Conservation (phyloP, 202 grass and related monocot genomes). For the Alloteropsis angusta region DNA sequence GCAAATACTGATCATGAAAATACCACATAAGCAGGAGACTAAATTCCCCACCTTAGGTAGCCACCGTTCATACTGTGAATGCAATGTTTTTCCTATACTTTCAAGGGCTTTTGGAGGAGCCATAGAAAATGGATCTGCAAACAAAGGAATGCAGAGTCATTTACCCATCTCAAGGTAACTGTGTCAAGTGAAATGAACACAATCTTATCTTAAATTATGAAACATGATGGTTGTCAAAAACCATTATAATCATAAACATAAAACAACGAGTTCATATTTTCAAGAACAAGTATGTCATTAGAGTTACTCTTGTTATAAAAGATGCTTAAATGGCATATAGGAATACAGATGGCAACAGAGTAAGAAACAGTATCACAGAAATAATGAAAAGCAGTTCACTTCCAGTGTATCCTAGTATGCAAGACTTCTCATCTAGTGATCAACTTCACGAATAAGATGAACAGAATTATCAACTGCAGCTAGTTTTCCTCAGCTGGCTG, state of each 20-base stretch:
- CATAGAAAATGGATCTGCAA: conserved; percentile 93
- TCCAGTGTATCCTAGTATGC: neutral
- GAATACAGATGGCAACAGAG: neutral
- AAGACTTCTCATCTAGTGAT: neutral
- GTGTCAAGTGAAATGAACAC: neutral
- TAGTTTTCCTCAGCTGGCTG: neutral
- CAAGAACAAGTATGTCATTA: too few species aligned
- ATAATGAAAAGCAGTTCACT: neutral
- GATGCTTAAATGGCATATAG: neutral
- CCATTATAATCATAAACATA: too few species aligned
- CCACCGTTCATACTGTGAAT: conserved; percentile 93
- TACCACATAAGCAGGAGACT: neutral
- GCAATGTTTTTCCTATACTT: conserved; percentile 90
- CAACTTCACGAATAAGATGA: too few species aligned
- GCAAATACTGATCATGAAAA: neutral
- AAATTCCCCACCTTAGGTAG: conserved; percentile 67
- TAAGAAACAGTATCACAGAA: conserved; percentile 2
- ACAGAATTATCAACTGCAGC: too few species aligned
- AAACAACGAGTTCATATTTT: too few species aligned
- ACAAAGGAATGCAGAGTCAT: conserved; percentile 9
- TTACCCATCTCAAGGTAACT: neutral
- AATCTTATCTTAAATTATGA: neutral
- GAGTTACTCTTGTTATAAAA: neutral
- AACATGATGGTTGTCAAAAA: too few species aligned
- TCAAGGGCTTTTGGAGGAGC: conserved; percentile 88